These are phyloP conservation scores for Wilcoxina mikolae DNA, from an alignment of 495 filamentous ascomycete genomes.

Conservation along the genomic window DNA sequence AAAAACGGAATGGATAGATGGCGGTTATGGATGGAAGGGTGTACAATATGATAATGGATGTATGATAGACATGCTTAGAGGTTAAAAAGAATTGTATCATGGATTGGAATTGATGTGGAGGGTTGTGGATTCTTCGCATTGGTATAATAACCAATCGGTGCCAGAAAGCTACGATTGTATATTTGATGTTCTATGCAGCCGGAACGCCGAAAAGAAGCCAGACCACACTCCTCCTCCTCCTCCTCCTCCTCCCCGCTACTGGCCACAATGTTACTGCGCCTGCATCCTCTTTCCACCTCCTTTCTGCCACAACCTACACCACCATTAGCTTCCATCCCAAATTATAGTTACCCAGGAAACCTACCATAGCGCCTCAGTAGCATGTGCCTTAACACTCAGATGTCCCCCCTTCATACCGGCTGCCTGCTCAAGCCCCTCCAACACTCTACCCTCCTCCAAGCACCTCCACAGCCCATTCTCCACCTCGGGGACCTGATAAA, in stretches of 20 bases:
- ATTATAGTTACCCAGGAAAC: too few relatives aligned
- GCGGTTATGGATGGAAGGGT: background rate
- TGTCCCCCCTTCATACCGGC: slow-evolving; percentile 43
- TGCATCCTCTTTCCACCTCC: slow-evolving; percentile 27
- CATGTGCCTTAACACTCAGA: slow-evolving; percentile 56
- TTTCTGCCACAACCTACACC: slow-evolving; percentile 36
- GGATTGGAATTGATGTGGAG: background rate
- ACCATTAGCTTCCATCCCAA: too few relatives aligned
- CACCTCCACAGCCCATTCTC: slow-evolving; percentile 54
- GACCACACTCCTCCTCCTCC: too few relatives aligned
- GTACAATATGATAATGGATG: too few relatives aligned
- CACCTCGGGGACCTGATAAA: slow-evolving; percentile 53
- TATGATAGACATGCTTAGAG: too few relatives aligned
- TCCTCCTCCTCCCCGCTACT: background rate
- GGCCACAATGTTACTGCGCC: slow-evolving; percentile 7
- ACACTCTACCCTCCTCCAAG: slow-evolving; percentile 58
- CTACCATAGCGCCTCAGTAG: slow-evolving; percentile 85
- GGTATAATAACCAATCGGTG: background rate
- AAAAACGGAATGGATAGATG: background rate
- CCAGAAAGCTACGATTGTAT: background rate
- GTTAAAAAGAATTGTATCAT: too few relatives aligned
- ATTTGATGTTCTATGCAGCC: too few relatives aligned
- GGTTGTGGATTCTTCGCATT: background rate
- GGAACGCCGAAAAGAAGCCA: too few relatives aligned
- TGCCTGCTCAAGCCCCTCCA: slow-evolving; percentile 57